Conservation (phyloP, 2,329 filamentous ascomycete genomes). For the Sclerotinia minor region DNA sequence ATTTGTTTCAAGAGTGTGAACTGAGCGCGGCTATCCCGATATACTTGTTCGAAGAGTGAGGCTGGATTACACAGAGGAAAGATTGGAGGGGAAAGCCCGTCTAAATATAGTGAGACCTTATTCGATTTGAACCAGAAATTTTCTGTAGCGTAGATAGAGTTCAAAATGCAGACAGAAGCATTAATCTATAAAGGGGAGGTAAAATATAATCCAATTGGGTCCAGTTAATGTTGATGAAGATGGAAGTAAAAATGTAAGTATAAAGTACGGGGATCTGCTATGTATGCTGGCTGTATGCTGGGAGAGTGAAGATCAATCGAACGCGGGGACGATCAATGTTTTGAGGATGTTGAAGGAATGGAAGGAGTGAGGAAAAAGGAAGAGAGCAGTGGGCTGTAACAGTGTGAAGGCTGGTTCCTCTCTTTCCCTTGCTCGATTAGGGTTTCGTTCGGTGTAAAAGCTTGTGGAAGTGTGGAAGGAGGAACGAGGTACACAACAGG, state of each 20-base stretch:
- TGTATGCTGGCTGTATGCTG: neutral
- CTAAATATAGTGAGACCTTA: conserved; percentile 18
- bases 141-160: conserved; percentile 4
- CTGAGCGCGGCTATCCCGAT: conserved; percentile 16
- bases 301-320: neutral
- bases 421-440: neutral
- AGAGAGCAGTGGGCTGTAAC: conserved; percentile 6
- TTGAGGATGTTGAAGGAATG: conserved; percentile 10
- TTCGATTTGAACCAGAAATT: conserved; percentile 8
- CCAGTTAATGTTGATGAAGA: neutral
- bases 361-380: conserved; percentile 9
- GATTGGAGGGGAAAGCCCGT: conserved; percentile 5
- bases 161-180: conserved; percentile 8
- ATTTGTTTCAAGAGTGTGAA: conserved; percentile 3
- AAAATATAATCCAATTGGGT: conserved; percentile 6
- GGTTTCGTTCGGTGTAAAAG: conserved; percentile 6
- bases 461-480: conserved; percentile 19
- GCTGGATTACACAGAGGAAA: conserved; percentile 20
- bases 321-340: neutral
- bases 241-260: neutral
- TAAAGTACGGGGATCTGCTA: neutral
- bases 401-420: conserved; percentile 1
- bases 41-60: conserved; percentile 9
- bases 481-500: conserved; percentile 19
- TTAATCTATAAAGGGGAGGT: neutral